Evolutionary conservation across 352 stramenopile genomes (phyloP).

Genomic region (Globisporangium lucens): DNA sequence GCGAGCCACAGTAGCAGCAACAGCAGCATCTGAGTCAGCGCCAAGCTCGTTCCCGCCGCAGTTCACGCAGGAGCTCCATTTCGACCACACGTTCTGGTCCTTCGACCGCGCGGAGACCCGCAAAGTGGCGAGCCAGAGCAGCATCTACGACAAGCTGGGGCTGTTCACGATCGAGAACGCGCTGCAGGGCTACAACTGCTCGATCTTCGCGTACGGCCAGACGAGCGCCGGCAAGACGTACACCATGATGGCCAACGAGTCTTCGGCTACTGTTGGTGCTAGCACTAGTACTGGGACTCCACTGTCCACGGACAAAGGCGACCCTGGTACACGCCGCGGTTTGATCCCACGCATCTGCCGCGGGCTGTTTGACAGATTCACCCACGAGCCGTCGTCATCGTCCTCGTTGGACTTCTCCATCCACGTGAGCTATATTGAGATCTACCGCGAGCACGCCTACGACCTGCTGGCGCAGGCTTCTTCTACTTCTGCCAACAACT

Average conservation of each 20-base stretch:
- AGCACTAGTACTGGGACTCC: slow-evolving; percentile 1
- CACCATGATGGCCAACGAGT: slow-evolving; percentile 53
- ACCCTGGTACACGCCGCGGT: slow-evolving; percentile 20
- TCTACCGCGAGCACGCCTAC: slow-evolving; percentile 77
- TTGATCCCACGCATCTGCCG: slow-evolving; percentile 64
- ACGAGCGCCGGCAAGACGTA: slow-evolving; percentile 73
- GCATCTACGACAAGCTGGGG: slow-evolving; percentile 60
- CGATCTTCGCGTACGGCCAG: slow-evolving; percentile 75
- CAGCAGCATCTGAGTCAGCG: not conserved
- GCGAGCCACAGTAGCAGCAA: not conserved
- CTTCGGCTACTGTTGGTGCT: not conserved
- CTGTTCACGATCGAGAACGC: slow-evolving; percentile 50
- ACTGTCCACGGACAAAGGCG: not conserved
- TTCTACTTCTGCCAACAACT: not conserved
- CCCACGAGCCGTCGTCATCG: slow-evolving; percentile 18
- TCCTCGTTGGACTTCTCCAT: slow-evolving; percentile 23
- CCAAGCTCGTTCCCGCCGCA: slow-evolving; percentile 31
- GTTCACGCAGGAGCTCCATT: slow-evolving; percentile 70
- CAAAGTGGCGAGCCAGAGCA: slow-evolving; percentile 41
- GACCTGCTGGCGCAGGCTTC: slow-evolving; percentile 42
- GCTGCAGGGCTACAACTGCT: slow-evolving; percentile 68
- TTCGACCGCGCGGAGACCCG: slow-evolving; percentile 33
- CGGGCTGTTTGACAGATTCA: slow-evolving; percentile 52
- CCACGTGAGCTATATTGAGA: slow-evolving; percentile 79
- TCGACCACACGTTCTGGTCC: slow-evolving; percentile 78